Evolutionary conservation across 1,284 basidiomycete genomes (phyloP).

Genomic region (Agroathelia rolfsii): DNA sequence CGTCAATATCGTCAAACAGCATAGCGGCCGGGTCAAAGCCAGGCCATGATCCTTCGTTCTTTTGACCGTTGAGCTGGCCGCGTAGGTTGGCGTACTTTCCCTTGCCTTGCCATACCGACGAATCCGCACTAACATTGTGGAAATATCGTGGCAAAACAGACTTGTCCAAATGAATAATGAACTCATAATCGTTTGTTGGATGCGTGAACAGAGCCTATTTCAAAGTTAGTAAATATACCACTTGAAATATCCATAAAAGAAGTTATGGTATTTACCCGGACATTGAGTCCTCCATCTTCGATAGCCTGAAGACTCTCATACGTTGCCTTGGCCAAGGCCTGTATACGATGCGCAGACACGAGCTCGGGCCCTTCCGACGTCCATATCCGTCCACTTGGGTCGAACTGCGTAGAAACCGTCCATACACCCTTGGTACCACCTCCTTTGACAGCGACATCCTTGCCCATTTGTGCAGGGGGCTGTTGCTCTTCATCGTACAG

Average conservation of each 20-base stretch:
- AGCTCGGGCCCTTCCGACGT: slow-evolving; percentile 52
- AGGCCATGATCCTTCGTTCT: slow-evolving; percentile 33
- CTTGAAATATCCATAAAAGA: slow-evolving; percentile 6
- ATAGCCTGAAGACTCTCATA: slow-evolving; percentile 37
- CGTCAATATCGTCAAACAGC: slow-evolving; percentile 65
- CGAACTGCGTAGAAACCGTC: slow-evolving; percentile 76
- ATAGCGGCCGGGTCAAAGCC: slow-evolving; percentile 77
- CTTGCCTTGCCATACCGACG: slow-evolving; percentile 29
- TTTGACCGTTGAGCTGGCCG: slow-evolving; percentile 20
- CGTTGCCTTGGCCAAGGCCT: slow-evolving; percentile 65
- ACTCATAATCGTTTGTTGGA: slow-evolving; percentile 78
- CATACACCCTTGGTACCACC: no score
- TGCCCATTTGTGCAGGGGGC: neutral
- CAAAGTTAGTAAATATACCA: no score
- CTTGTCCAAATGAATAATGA: slow-evolving; percentile 71
- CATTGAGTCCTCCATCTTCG: slow-evolving; percentile 35
- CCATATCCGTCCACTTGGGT: slow-evolving; percentile 71
- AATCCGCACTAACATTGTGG: slow-evolving; percentile 50
- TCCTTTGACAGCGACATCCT: no score
- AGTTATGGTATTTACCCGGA: slow-evolving; percentile 39
- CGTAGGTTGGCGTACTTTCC: slow-evolving; percentile 40
- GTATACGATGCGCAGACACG: slow-evolving; percentile 63
- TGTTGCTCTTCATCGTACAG: no score
- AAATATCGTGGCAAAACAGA: slow-evolving; percentile 61
- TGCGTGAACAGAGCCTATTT: slow-evolving; percentile 76